These are phyloP conservation scores for Eurotiales sp. DNA, from an alignment of 2,329 filamentous ascomycete genomes.

Conservation along the genomic window DNA sequence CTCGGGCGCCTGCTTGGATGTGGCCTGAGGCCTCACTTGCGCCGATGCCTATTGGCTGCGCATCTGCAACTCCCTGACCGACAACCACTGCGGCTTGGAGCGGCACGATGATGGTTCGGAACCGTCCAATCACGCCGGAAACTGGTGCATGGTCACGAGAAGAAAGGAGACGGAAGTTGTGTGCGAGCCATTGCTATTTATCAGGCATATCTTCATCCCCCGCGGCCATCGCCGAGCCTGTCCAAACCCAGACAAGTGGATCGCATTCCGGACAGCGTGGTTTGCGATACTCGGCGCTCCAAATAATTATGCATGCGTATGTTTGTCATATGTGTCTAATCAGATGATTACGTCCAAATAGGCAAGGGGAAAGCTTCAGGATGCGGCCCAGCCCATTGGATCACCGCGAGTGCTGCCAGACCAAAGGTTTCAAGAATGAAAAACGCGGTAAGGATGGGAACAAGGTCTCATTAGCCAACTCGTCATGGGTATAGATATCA, in stretches of 20 bases:
- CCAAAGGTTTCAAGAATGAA: neutral
- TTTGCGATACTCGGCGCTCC: neutral
- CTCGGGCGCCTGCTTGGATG: neutral
- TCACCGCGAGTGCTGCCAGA: no score
- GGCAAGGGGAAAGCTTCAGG: neutral
- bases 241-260: neutral
- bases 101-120: neutral
- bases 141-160: neutral
- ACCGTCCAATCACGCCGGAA: neutral
- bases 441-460: neutral
- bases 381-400: neutral
- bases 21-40: neutral
- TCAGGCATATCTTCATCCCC: neutral
- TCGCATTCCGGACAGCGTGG: neutral
- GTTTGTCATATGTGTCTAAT: neutral
- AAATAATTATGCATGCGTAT: neutral
- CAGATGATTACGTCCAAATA: neutral
- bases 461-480: neutral
- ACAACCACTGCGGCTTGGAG: neutral
- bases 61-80: neutral
- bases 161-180: neutral
- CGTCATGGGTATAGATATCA: neutral
- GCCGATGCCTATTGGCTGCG: neutral
- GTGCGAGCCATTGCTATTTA: neutral
- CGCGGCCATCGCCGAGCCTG: neutral